These are phyloP conservation scores for Alternaria arborescens DNA, from an alignment of 2,329 filamentous ascomycete species.

Conservation along the genomic window DNA sequence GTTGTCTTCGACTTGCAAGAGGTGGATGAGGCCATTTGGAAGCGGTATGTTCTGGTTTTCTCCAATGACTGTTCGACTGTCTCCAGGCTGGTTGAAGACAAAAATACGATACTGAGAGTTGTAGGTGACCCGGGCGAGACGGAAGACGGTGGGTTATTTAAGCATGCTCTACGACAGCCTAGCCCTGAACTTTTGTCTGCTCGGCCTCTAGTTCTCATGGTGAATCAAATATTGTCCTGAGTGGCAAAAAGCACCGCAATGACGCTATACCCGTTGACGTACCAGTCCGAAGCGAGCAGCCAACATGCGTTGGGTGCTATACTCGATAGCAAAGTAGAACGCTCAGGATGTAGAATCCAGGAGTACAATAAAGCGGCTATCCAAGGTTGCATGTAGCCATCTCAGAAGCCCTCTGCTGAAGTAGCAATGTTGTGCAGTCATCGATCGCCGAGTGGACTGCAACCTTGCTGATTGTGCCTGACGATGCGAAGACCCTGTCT, in stretches of 20 bases:
- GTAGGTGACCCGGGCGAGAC: background rate
- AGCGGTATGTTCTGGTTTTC: conserved; percentile 10
- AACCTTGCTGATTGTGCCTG: conserved; percentile 29
- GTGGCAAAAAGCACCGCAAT: conserved; percentile 17
- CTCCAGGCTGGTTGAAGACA: background rate
- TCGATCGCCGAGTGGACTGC: conserved; percentile 38
- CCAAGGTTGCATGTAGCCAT: conserved; percentile 30
- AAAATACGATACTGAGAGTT: background rate
- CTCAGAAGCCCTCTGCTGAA: conserved; percentile 30
- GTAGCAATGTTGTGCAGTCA: conserved; percentile 35
- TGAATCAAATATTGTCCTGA: conserved; percentile 5
- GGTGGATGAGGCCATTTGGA: background rate
- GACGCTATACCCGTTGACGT: conserved; percentile 6
- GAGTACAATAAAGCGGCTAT: conserved; percentile 20
- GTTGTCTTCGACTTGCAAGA: background rate
- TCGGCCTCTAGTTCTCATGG: conserved; percentile 12
- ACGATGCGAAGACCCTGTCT: conserved; percentile 26
- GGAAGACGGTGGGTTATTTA: background rate
- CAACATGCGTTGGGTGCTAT: conserved; percentile 21
- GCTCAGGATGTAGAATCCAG: conserved; percentile 30
- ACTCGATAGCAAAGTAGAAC: conserved; percentile 19
- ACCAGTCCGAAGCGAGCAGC: conserved; percentile 22
- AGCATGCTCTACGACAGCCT: conserved; percentile 2
- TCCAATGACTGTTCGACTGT: background rate
- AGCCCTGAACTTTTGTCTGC: conserved; percentile 4